These are phyloP conservation scores for Colletotrichum sp. DNA, from an alignment of 2,329 filamentous ascomycete species.

Conservation along the genomic window DNA sequence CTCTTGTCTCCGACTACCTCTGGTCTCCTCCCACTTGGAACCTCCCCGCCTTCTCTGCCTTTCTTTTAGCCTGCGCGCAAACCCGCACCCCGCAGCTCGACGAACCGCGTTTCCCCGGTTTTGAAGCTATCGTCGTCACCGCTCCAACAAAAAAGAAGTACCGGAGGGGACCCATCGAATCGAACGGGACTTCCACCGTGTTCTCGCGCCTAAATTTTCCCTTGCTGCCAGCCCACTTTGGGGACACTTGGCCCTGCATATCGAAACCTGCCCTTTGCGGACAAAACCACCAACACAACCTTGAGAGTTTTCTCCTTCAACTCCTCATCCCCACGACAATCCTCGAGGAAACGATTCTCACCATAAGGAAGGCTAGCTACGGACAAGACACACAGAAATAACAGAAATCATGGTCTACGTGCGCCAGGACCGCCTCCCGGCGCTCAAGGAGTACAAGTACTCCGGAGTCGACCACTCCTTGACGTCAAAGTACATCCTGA, in stretches of 20 bases:
- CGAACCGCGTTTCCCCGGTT: neutral
- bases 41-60: neutral
- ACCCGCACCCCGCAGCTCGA: neutral
- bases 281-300: neutral
- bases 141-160: neutral
- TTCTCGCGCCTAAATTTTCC: neutral
- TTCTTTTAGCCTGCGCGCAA: neutral
- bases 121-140: conserved; percentile 21
- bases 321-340: neutral
- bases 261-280: neutral
- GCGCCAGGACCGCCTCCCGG: conserved; percentile 85
- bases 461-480: conserved; percentile 89
- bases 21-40: neutral
- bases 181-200: neutral
- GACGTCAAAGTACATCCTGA: conserved; percentile 89
- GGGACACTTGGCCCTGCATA: conserved; percentile 4
- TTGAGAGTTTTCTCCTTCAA: neutral
- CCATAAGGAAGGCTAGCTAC: neutral
- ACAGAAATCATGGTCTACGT: conserved; percentile 83
- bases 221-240: neutral
- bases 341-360: neutral
- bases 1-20: neutral
- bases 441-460: conserved; percentile 95
- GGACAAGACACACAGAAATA: neutral
- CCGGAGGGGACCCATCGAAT: neutral